Conservation (phyloP, 75 land plant species). For the Pinus albicaulis region DNA sequence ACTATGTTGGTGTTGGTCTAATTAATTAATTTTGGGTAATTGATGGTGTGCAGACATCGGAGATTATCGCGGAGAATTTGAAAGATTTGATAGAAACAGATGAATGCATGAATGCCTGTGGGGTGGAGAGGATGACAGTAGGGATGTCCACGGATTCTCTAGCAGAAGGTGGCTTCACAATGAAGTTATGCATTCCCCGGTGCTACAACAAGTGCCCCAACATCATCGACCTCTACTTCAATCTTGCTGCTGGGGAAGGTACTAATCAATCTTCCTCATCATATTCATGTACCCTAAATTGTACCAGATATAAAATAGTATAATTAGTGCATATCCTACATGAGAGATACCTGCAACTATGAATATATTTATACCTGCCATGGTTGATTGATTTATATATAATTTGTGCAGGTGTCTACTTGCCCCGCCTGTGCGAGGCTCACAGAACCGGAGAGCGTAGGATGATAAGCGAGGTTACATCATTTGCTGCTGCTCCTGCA, state of each 20-base stretch:
- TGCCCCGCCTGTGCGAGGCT: slow-evolving; percentile 13
- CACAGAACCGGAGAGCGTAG: slow-evolving; percentile 7
- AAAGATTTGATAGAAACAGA: slow-evolving; percentile 55
- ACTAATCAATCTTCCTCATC: background rate
- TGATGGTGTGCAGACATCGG: slow-evolving; percentile 33
- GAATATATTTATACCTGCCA: no score
- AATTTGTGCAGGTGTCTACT: slow-evolving; percentile 13
- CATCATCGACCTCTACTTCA: slow-evolving; percentile 62
- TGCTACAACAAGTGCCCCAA: slow-evolving; percentile 70
- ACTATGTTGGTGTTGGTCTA: no score
- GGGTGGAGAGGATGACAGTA: slow-evolving; percentile 49
- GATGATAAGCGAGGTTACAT: background rate
- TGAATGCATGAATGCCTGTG: slow-evolving; percentile 53
- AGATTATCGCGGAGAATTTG: slow-evolving; percentile 38
- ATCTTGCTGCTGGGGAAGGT: slow-evolving; percentile 78
- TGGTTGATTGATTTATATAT: no score
- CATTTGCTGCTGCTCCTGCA: no score
- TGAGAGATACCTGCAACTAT: no score
- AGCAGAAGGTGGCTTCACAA: slow-evolving; percentile 32
- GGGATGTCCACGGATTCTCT: slow-evolving; percentile 71
- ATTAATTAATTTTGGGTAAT: no score
- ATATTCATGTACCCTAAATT: no score
- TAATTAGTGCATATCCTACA: no score
- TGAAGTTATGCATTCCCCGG: slow-evolving; percentile 44
- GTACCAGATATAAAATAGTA: no score